These are phyloP conservation scores for Beauveria scarabaeidicola DNA, from an alignment of 2,329 filamentous ascomycete species.

Conservation along the genomic window DNA sequence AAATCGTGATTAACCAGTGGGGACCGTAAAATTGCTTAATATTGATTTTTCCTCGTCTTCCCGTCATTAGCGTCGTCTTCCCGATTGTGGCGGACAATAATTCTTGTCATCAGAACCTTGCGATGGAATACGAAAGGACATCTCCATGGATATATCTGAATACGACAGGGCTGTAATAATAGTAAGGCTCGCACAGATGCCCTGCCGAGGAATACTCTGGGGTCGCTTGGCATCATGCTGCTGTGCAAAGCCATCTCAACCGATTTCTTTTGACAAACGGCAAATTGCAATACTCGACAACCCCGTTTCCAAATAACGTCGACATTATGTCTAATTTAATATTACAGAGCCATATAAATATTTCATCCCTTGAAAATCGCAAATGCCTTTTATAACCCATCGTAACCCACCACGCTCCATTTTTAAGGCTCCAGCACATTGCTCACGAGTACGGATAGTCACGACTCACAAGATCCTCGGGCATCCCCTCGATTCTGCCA, in stretches of 20 bases:
- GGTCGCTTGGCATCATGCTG: neutral
- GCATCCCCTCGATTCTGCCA: neutral
- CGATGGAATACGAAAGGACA: neutral
- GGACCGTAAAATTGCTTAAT: conserved; percentile 8
- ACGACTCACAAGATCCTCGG: no score
- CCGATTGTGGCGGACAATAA: neutral
- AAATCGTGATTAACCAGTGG: conserved; percentile 1
- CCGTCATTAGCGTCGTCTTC: neutral
- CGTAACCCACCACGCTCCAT: neutral
- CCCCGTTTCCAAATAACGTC: neutral
- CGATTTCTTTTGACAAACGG: neutral
- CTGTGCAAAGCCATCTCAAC: neutral
- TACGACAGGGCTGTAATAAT: neutral
- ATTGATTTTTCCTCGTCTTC: neutral
- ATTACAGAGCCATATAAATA: neutral
- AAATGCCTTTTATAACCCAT: neutral
- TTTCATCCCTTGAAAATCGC: neutral
- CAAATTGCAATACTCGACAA: neutral
- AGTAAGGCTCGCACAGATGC: neutral
- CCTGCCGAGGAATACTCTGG: neutral
- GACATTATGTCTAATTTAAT: neutral
- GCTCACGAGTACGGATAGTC: no score
- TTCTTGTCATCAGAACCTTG: neutral
- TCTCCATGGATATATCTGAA: neutral
- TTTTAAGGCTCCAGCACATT: neutral